phyloP scores from a whole-genome alignment of 176 grass and related monocot species.

The Musa schizocarpa region DNA sequence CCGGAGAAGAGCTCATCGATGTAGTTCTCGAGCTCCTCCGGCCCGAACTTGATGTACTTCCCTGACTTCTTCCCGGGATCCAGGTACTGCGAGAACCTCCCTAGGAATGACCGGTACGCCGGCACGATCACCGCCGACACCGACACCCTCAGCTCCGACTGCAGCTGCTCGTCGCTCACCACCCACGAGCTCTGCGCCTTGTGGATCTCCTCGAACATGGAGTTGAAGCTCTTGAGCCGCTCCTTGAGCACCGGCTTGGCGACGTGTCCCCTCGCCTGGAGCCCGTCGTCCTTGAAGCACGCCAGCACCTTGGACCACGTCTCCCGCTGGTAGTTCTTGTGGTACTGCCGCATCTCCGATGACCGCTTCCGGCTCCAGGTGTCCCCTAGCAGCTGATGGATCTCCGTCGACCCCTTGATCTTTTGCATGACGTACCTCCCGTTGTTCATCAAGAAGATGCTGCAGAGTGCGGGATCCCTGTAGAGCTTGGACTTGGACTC shows the following conservation, averaged over 20 bases:
- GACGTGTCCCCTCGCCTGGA: slow-evolving; percentile 1
- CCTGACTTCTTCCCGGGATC: slow-evolving; percentile 49
- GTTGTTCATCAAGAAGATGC: slow-evolving; percentile 97
- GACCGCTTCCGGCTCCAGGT: slow-evolving; percentile 62
- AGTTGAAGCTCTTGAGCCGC: slow-evolving; percentile 80
- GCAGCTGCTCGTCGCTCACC: slow-evolving; percentile 77
- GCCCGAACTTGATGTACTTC: slow-evolving; percentile 77
- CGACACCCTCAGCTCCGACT: slow-evolving; percentile 89
- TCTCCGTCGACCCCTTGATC: slow-evolving; percentile 68
- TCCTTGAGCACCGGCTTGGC: slow-evolving; percentile 73
- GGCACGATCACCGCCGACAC: slow-evolving; percentile 73
- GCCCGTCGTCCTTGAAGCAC: slow-evolving; percentile 56
- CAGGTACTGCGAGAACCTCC: slow-evolving; percentile 52
- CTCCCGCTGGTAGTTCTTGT: slow-evolving; percentile 99
- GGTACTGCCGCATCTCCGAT: slow-evolving; percentile 64
- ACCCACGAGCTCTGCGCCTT: slow-evolving; percentile 73
- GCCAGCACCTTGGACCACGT: slow-evolving; percentile 65
- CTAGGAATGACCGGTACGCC: slow-evolving; percentile 71
- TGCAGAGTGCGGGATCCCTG: slow-evolving; percentile 44
- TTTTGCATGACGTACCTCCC: slow-evolving; percentile 80
- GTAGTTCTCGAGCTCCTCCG: slow-evolving; percentile 70
- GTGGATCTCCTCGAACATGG: slow-evolving; percentile 87
- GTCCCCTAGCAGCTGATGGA: slow-evolving; percentile 51
- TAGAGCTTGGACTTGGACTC: slow-evolving; percentile 58
- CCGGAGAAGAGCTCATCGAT: slow-evolving; percentile 87